Base-by-base conservation (phyloP, 1,284 basidiomycete species). In the Puccinia novopanici region DNA sequence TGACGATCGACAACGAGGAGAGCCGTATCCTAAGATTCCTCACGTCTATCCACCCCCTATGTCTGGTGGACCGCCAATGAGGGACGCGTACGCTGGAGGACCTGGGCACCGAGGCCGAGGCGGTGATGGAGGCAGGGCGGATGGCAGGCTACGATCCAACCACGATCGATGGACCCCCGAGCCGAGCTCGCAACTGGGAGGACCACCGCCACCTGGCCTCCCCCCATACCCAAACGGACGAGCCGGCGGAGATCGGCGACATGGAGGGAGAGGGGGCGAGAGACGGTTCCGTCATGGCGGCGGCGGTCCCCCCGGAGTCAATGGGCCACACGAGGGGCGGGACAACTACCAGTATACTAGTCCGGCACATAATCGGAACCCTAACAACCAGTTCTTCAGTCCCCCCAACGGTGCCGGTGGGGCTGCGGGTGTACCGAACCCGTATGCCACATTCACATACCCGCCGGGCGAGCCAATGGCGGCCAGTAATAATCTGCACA, bases 111-210 rank as follows among this genome's bases (percentile, higher is more conserved):
- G 70, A 72, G 48, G 50, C 17, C 34, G 70, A 55, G 70, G 68
- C 22, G 42, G 45, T 19, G 59, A 63, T 37, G 61, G 61, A n/a
- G 70, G 70, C 22, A 72, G 70, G 50, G 30, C 70, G 12, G 70
- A 72, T 55, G 52, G 50, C 15, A 30, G 70, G 50, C 40, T 52
- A 13, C 55, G 70, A 40, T 40, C 70, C 4, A 52, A 55, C 34
- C 52, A 72, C 40, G 70, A 72, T 50, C 70, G 70, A 55, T 72
- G 70, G 70, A 54, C 70, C 4, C 70, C 70, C 22, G 70, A 72
- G 34, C 34, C 70, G 19, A 72, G 13, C 24, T 50, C 67, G 37
- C 67, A 70, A 27, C 22, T 70, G 4, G 67, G 40, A 24, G 67
- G 40, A n/a, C 70, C 34, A 17, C 27, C 27, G 3, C 52, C 70